Conservation (phyloP, 2,329 filamentous ascomycete species). For the Purpureocillium lavendulum region DNA sequence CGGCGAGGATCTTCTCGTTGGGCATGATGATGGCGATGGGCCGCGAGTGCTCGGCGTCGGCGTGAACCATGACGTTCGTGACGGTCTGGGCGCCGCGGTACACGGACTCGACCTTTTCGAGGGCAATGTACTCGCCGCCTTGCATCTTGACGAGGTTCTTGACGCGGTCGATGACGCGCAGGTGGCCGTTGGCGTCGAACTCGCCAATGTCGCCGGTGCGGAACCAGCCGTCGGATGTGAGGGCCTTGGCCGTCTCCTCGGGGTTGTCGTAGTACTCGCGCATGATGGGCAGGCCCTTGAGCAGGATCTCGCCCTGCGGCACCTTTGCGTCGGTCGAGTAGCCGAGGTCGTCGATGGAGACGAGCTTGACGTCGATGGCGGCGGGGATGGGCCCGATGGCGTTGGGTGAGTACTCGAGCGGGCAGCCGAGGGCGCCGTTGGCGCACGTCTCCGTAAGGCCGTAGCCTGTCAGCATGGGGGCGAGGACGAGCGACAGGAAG, state of each 20-base stretch:
- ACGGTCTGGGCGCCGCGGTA: constrained; percentile 77
- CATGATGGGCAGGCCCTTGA: constrained; percentile 70
- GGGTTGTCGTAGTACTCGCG: constrained; percentile 77
- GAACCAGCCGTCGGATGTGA: constrained; percentile 89
- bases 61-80: constrained; percentile 81
- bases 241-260: constrained; percentile 70
- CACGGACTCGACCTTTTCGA: constrained; percentile 90
- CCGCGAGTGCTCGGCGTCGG: constrained; percentile 63
- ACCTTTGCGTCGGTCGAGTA: constrained; percentile 68
- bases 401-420: constrained; percentile 71
- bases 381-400: constrained; percentile 73
- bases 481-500: constrained; percentile 87
- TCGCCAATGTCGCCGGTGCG: constrained; percentile 94
- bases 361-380: constrained; percentile 80
- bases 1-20: constrained; percentile 54
- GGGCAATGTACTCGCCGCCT: constrained; percentile 91
- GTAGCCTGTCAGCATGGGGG: constrained; percentile 91
- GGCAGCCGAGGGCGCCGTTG: constrained; percentile 75
- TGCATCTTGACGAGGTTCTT: constrained; percentile 97
- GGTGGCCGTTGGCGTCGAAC: constrained; percentile 69
- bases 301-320: constrained; percentile 87
- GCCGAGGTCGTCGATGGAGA: constrained; percentile 81
- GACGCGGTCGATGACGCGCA: constrained; percentile 88
- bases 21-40: constrained; percentile 74
- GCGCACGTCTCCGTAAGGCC: constrained; percentile 90